Percentiles rank a stretch among this genome's conserved stretches.
Conservation (phyloP, 2,329 filamentous ascomycete genomes). For the Ophiocordyceps camponoti-rufipedis region DNA sequence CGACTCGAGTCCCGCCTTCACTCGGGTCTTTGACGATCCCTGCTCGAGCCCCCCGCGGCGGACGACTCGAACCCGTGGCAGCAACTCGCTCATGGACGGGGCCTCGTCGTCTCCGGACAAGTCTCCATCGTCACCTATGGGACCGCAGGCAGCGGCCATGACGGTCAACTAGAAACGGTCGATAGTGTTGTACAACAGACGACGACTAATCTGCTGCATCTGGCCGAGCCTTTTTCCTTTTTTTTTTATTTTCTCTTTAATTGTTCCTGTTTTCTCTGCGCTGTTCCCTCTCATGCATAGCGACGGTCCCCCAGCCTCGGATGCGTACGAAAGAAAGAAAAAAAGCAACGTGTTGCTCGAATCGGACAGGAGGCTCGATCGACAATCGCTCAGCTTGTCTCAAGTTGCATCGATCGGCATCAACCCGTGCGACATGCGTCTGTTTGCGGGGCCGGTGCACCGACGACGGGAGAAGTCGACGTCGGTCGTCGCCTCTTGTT, state of each 20-base stretch:
- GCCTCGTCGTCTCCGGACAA: conserved; percentile 31
- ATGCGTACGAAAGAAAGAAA: conserved; percentile 1
- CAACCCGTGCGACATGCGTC: neutral
- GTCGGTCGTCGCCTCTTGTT: neutral
- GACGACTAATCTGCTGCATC: conserved; percentile 8
- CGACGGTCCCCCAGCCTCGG: conserved; percentile 11
- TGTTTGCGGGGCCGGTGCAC: neutral
- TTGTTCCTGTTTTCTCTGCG: neutral
- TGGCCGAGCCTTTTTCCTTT: too few relatives aligned
- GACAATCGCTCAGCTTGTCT: neutral
- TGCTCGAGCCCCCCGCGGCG: conserved; percentile 34
- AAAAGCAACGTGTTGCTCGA: neutral
- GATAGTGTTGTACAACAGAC: conserved; percentile 10
- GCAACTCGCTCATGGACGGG: conserved; percentile 29
- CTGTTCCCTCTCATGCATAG: conserved; percentile 12
- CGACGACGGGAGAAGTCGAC: too few relatives aligned
- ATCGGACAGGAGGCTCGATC: neutral
- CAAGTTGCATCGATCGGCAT: neutral
- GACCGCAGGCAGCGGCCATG: conserved; percentile 44
- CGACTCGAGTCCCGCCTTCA: conserved; percentile 49
- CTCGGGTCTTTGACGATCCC: conserved; percentile 45
- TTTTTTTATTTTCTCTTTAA: conserved; percentile 1
- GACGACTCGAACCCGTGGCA: conserved; percentile 32
- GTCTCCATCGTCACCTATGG: conserved; percentile 30
- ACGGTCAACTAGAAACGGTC: conserved; percentile 29